These are phyloP conservation scores for Boletus patriciae DNA, from an alignment of 768 basidiomycete species.

Conservation along the genomic window DNA sequence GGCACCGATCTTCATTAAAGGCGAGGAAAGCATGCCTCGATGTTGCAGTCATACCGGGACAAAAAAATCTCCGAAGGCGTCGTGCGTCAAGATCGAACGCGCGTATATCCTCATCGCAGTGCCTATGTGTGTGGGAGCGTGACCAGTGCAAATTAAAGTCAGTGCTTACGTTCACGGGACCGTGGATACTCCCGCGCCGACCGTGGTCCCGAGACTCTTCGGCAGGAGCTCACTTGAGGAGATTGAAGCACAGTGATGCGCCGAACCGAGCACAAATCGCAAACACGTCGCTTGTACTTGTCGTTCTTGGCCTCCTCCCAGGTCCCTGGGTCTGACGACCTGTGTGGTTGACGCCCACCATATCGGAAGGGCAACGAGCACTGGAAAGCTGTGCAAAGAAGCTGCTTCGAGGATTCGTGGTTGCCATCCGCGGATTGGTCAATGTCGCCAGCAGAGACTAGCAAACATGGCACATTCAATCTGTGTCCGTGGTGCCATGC, in stretches of 20 bases:
- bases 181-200: not conserved
- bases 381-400: not conserved
- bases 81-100: not conserved
- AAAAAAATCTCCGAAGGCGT: not conserved
- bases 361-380: not conserved
- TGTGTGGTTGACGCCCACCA: not conserved
- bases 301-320: not conserved
- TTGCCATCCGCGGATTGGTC: conserved; percentile 1
- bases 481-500: not conserved
- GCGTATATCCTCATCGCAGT: not conserved
- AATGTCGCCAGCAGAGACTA: not conserved
- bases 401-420: not conserved
- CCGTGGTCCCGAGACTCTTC: not conserved
- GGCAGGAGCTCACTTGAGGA: not conserved
- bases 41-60: not conserved
- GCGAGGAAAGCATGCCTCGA: not conserved
- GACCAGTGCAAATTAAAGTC: not conserved
- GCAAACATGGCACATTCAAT: not conserved
- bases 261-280: not conserved
- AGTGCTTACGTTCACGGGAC: not conserved
- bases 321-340: not conserved
- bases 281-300: not conserved
- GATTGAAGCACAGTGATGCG: not conserved
- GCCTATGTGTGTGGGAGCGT: not conserved
- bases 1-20: conserved; percentile 8